Conservation (phyloP, 352 stramenopile genomes). For the Blastocystis hominis region DNA sequence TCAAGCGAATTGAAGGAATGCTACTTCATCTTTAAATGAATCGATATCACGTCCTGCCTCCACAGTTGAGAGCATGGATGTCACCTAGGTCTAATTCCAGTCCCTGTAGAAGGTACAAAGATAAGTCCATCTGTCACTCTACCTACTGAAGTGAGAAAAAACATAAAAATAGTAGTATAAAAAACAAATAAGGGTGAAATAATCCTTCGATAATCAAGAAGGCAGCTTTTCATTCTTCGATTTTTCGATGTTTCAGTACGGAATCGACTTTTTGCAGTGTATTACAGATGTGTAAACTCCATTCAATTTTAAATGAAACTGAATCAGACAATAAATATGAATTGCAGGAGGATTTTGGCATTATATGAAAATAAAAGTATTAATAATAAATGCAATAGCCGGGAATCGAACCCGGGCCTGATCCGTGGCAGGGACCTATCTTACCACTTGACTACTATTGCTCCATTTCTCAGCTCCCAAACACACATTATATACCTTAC, state of each 20-base stretch:
- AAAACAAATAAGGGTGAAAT: too few relatives aligned
- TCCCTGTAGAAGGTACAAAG: not conserved
- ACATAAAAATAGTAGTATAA: too few relatives aligned
- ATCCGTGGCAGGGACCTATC: slow-evolving; percentile 51
- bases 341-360: not conserved
- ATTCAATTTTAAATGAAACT: too few relatives aligned
- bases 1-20: not conserved
- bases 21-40: slow-evolving; percentile 30
- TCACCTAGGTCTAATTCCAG: slow-evolving; percentile 13
- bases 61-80: slow-evolving; percentile 43
- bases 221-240: too few relatives aligned
- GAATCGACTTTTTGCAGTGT: too few relatives aligned
- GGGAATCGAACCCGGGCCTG: slow-evolving; percentile 41
- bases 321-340: too few relatives aligned
- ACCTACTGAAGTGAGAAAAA: slow-evolving; percentile 49
- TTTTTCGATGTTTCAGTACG: too few relatives aligned
- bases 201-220: too few relatives aligned
- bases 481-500: not conserved
- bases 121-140: slow-evolving; percentile 47
- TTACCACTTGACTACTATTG: slow-evolving; percentile 55
- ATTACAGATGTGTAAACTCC: too few relatives aligned
- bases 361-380: too few relatives aligned
- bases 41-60: slow-evolving; percentile 45
- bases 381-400: too few relatives aligned
- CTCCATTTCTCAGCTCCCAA: not conserved